Percentiles rank a stretch among this genome's conserved stretches.
These are phyloP conservation scores for Saprolegnia diclina DNA, from an alignment of 352 stramenopile species.

Conservation along the genomic window DNA sequence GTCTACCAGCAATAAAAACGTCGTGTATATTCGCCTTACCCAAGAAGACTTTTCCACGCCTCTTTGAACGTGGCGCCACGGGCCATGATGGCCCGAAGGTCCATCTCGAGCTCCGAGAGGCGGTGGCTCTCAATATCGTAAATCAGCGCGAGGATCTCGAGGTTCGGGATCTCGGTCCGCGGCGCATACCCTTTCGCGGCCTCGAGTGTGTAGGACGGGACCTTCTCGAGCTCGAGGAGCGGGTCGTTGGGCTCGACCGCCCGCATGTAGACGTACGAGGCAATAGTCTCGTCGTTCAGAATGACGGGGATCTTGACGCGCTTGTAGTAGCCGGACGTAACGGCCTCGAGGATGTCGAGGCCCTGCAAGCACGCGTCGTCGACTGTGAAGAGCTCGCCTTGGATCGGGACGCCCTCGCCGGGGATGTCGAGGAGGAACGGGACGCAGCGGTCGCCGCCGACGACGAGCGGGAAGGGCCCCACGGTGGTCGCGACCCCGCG, in stretches of 20 bases:
- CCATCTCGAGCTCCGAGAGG: constrained; percentile 6
- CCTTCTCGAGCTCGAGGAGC: constrained; percentile 4
- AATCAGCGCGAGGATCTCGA: constrained; percentile 22
- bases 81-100: constrained; percentile 38
- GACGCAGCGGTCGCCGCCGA: constrained; percentile 55
- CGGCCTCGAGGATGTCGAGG: constrained; percentile 70
- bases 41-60: constrained; percentile 42
- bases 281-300: constrained; percentile 38
- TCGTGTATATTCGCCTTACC: constrained; percentile 16
- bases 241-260: constrained; percentile 6
- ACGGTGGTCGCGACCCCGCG: constrained; percentile 39
- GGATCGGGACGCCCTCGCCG: constrained; percentile 19
- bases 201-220: constrained; percentile 14
- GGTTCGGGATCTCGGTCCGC: constrained; percentile 15
- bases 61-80: constrained; percentile 39
- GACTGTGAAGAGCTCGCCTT: constrained; percentile 56
- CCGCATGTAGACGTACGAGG: constrained; percentile 36
- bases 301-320: constrained; percentile 55
- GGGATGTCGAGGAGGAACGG: constrained; percentile 34
- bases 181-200: constrained; percentile 11
- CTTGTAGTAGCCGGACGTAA: constrained; percentile 59
- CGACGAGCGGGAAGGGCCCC: constrained; percentile 49
- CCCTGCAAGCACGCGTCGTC: constrained; percentile 47
- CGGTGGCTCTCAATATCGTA: constrained; percentile 17
- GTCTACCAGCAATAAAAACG: background rate